Evolutionary conservation across 148 eudicot genomes (phyloP), one percentile per base, ranked within the genome.

Genomic region (Gaultheria prostrata): DNA sequence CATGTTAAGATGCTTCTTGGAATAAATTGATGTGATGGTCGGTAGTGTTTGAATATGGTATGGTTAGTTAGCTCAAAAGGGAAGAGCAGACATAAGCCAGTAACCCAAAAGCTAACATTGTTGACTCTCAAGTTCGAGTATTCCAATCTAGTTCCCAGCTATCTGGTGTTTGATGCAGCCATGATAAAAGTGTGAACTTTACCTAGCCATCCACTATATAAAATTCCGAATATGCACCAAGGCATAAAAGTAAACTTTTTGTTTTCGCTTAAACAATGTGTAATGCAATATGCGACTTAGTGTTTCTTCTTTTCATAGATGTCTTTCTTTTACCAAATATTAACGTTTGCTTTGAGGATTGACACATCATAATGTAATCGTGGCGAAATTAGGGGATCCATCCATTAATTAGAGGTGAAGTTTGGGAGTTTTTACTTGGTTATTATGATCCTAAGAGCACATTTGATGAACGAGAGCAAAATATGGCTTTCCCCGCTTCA

Each of bases 401-500:
- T 88, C 99, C 99, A n/a, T 87, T 92, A 83, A 95, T 97, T 82
- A 92, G 99, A 87, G 98, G 98, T 80, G 99, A 94, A 90, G 99
- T 97, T 74, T 96, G 99, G 99, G 99, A 96, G 85, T 96, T 94
- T 85, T 90, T 96, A 83, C 95, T 96, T 85, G 99, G 98, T 65
- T 92, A 98, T 89, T 96, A 86, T 92, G 98, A 96, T 85, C 95
- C 99, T 76, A 87, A 79, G 81, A 97, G 98, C 89, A 91, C 99
- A 85, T 95, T 82, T 84, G 98, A 94, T 2, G 99, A 97, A 85
- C 91, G 99, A 85, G 84, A 87, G 77, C 87, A n/a, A 95, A 86
- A 86, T 92, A 87, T 21, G 50, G 21, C 77, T n/a, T 78, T 82
- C 80, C 74, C 57, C 24, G n/a, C 83, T 84, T 84, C 54, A 18